Conservation (phyloP, 192 early-diverging fungal genomes). For the Pilaira anomala region DNA sequence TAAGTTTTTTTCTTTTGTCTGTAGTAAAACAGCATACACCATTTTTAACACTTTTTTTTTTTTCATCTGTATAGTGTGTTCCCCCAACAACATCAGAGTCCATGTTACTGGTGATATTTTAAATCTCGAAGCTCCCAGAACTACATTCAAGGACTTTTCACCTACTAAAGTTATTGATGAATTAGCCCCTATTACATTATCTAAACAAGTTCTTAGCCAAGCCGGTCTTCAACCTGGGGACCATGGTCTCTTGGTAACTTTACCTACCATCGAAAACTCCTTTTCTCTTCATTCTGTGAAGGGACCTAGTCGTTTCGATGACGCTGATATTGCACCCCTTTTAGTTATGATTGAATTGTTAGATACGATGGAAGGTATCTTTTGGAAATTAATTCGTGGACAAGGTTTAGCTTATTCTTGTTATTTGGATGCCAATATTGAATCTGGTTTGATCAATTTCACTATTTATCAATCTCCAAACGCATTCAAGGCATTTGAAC, state of each 20-base stretch:
- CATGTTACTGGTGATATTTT: conserved; percentile 56
- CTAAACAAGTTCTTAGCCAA: conserved; percentile 22
- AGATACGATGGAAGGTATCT: conserved; percentile 55
- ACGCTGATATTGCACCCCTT: conserved; percentile 52
- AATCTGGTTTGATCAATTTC: conserved; percentile 49
- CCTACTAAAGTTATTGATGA: neutral
- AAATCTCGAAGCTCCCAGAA: conserved; percentile 43
- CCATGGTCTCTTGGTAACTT: conserved; percentile 42
- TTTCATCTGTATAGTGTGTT: conserved; percentile 41
- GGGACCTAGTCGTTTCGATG: conserved; percentile 43
- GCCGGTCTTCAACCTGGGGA: conserved; percentile 23
- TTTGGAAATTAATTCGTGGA: conserved; percentile 63
- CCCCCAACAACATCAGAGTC: conserved; percentile 48
- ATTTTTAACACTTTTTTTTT: neutral
- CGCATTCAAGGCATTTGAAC: conserved; percentile 50
- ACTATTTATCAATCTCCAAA: conserved; percentile 51
- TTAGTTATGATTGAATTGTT: conserved; percentile 53
- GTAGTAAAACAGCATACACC: neutral
- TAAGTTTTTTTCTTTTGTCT: conserved; percentile 39
- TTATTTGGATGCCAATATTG: conserved; percentile 42
- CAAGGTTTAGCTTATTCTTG: conserved; percentile 54
- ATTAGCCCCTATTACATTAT: conserved; percentile 18
- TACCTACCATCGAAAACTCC: conserved; percentile 56
- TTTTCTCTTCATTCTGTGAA: conserved; percentile 48
- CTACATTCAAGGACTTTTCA: conserved; percentile 27